Conservation (phyloP, 148 eudicot genomes). For the Cornus kousa region DNA sequence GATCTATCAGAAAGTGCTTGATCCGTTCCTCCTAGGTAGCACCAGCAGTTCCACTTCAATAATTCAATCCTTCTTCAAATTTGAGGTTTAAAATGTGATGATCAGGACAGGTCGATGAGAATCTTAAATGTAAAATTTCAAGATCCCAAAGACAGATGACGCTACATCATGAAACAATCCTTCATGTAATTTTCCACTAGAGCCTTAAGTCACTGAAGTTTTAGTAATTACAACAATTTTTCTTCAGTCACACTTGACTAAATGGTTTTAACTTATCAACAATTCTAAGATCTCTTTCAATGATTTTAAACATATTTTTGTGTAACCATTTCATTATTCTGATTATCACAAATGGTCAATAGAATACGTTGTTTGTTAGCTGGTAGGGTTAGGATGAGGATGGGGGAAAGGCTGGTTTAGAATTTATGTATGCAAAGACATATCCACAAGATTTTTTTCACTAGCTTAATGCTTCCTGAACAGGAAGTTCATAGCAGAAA, state of each 20-base stretch:
- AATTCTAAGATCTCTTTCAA: background rate
- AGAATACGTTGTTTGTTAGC: no score
- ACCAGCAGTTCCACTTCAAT: background rate
- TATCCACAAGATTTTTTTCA: background rate
- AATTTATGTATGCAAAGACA: no score
- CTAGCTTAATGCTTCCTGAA: background rate
- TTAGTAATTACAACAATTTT: no score
- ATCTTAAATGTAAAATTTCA: background rate
- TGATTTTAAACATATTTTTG: no score
- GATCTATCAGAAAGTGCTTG: background rate
- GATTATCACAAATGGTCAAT: no score
- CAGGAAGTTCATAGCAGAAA: background rate
- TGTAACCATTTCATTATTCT: background rate
- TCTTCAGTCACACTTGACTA: no score
- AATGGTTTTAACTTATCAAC: background rate
- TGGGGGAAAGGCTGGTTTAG: no score
- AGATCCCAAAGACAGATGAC: background rate
- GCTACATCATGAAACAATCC: background rate
- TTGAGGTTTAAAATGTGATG: conserved; percentile 5
- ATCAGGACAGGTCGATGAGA: background rate
- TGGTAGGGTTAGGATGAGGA: no score
- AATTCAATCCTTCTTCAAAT: background rate
- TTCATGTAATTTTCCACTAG: background rate
- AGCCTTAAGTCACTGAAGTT: no score
- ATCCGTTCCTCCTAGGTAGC: background rate